Evolutionary conservation across 2,329 filamentous ascomycete species (phyloP).

Genomic region (Colletotrichum acutatum): DNA sequence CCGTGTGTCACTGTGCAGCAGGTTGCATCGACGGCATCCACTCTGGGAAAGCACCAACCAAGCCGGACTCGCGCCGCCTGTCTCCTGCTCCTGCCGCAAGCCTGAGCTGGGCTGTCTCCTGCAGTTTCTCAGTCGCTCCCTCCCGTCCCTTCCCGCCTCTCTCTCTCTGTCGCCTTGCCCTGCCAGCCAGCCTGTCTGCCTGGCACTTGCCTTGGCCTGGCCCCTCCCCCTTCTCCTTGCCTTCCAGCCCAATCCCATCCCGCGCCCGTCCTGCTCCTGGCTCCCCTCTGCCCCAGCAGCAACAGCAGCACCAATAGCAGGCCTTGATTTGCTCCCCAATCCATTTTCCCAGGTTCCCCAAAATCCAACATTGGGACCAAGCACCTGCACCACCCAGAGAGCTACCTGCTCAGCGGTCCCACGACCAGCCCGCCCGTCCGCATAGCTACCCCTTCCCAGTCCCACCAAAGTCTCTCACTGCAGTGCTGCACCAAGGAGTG

Average conservation of each 20-base stretch:
- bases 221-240: not conserved
- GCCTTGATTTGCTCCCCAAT: not conserved
- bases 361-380: not conserved
- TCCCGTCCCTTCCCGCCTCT: not conserved
- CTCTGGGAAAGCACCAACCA: constrained; percentile 18
- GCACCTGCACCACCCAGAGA: not conserved
- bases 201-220: not conserved
- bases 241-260: constrained; percentile 8
- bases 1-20: constrained; percentile 36
- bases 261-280: not conserved
- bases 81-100: not conserved
- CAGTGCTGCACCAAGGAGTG: not conserved
- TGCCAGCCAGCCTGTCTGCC: not conserved
- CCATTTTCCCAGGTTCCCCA: not conserved
- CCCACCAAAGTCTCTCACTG: not conserved
- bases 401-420: not conserved
- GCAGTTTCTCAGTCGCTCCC: not conserved
- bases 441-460: constrained; percentile 8
- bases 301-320: constrained; percentile 2
- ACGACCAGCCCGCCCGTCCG: constrained; percentile 7
- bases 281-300: not conserved
- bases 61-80: constrained; percentile 19
- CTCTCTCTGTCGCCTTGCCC: not conserved
- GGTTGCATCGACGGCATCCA: constrained; percentile 30
- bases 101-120: not conserved